phyloP scores from a whole-genome alignment of 805 yeast genomes.

The Suhomyces sp. region DNA sequence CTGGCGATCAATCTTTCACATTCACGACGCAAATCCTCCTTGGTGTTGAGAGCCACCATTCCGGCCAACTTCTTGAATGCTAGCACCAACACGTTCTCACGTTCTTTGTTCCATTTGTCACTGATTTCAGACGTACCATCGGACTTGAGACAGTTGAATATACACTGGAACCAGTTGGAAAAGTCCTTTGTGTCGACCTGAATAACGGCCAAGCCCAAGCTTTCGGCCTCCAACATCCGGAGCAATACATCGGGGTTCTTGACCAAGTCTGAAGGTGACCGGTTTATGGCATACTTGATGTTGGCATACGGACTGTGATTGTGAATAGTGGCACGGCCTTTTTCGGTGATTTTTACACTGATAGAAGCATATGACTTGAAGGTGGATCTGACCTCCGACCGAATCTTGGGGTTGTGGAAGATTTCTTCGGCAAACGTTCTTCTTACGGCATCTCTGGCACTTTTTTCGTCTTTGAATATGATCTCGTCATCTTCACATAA shows the following conservation, averaged over 20 bases:
- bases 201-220: slow-evolving; percentile 66
- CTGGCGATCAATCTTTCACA: slow-evolving; percentile 70
- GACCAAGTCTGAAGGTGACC: slow-evolving; percentile 72
- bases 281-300: slow-evolving; percentile 84
- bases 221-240: slow-evolving; percentile 90
- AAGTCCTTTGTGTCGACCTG: slow-evolving; percentile 53
- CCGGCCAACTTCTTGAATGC: slow-evolving; percentile 69
- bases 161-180: slow-evolving; percentile 40
- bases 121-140: slow-evolving; percentile 78
- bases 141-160: slow-evolving; percentile 57
- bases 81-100: slow-evolving; percentile 61
- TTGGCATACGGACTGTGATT: slow-evolving; percentile 80
- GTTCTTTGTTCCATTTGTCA: slow-evolving; percentile 74
- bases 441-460: slow-evolving; percentile 71
- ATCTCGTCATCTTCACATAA: slow-evolving; percentile 45
- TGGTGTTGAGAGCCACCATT: slow-evolving; percentile 68
- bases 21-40: slow-evolving; percentile 74
- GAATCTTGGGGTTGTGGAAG: slow-evolving; percentile 73
- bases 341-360: slow-evolving; percentile 77
- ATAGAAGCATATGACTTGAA: slow-evolving; percentile 63
- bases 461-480: slow-evolving; percentile 52
- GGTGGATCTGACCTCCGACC: slow-evolving; percentile 65
- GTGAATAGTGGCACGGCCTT: slow-evolving; percentile 66
- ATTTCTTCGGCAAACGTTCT: slow-evolving; percentile 77
- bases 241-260: slow-evolving; percentile 76